Evolutionary conservation across 2,329 filamentous ascomycete genomes (phyloP), one percentile per base, ranked within the genome.

Genomic region (Penicillium sp.): DNA sequence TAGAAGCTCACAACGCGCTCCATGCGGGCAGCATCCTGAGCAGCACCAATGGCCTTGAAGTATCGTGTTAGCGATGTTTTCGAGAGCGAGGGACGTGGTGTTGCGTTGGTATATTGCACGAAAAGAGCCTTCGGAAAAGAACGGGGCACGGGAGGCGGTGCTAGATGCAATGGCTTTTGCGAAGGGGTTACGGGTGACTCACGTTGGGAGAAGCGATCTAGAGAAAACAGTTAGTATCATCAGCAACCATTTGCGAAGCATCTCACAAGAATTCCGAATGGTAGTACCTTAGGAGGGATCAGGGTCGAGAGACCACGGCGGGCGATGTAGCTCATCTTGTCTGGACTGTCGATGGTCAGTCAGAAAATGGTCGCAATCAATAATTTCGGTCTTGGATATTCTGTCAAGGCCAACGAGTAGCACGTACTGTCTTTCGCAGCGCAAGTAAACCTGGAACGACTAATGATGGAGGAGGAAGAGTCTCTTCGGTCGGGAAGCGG

Each of bases 1-100:
- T 99, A 99, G 87, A 99, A 98, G 84, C 87, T 92, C 80, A 98
- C 94, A 73, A 99, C 93, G 75, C 93, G 91, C 80, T 96, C 91
- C 95, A 99, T 98, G 79, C 94, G 92, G 76, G 93, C 87, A 77
- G 95, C 95, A 88, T 98, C 94, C 78, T 93, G 92, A 72, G 93
- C 93, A 78, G 91, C 90, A 76, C 95, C 94, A 78, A 99, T 93
- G 73, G 91, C 93, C 95, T 98, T 79, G 14, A 53, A 70, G 66
- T 62, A 54, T 4, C 58, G 58, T 68, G 71, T 83, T 71, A 84
- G 72, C 69, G 61, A 63, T 57, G 26, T 55, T 49, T 55, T 33
- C 26, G 51, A 35, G 37, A 26, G 53, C 16, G 55, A 57, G 33
- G 30, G 48, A 13, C 45, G 53, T 59, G 38, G 59, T 55, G 40